These are phyloP conservation scores for Chenopodium formosanum DNA, from an alignment of 148 eudicot species.

Conservation along the genomic window DNA sequence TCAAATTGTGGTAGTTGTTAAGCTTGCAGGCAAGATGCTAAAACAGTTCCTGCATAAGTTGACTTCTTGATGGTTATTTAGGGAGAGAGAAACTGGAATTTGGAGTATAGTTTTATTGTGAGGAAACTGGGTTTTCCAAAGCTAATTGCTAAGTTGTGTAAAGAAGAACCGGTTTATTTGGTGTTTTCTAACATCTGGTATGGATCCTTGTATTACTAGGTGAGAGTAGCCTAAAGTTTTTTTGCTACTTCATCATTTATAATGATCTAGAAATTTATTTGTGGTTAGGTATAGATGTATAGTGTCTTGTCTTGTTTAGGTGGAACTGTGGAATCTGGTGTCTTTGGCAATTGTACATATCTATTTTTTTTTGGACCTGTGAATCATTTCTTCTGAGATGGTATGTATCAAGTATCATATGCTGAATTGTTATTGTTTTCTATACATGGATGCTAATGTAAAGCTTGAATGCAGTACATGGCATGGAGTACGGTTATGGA, in stretches of 20 bases:
- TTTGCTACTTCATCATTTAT: not conserved
- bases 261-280: not conserved
- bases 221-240: not conserved
- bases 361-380: not conserved
- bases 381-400: not conserved
- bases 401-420: not conserved
- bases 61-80: not conserved
- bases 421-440: not conserved
- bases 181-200: not conserved
- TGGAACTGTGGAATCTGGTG: not conserved
- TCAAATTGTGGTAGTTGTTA: not conserved
- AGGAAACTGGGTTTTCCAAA: not conserved
- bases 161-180: not conserved
- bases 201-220: not conserved
- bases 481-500: constrained; percentile 81
- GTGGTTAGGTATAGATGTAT: not conserved
- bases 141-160: not conserved
- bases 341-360: not conserved
- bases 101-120: not conserved
- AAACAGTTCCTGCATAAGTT: not conserved
- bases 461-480: constrained; percentile 55
- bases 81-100: not conserved
- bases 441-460: constrained; percentile 9
- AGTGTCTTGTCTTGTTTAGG: not conserved
- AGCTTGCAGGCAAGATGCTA: not conserved